Evolutionary conservation across 306 rosid species (phyloP).

Genomic region (Benincasa hispida): DNA sequence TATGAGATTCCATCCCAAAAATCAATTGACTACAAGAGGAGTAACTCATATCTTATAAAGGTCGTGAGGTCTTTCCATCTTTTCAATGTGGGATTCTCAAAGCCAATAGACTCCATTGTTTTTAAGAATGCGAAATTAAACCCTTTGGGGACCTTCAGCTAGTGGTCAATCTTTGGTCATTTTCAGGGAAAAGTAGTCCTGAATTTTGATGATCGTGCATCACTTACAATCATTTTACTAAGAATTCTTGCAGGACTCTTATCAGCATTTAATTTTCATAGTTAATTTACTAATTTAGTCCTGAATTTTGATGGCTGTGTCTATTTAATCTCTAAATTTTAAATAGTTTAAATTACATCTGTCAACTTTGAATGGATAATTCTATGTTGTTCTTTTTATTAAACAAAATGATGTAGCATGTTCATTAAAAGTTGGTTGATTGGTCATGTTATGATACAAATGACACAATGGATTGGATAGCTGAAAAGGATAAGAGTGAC

Average conservation of each 20-base stretch:
- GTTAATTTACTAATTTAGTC: background rate
- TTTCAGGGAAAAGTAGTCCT: background rate
- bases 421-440: background rate
- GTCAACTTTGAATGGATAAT: too few species aligned
- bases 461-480: background rate
- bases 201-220: background rate
- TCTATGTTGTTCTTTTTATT: too few species aligned
- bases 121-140: background rate
- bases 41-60: too few species aligned
- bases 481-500: background rate
- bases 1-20: too few species aligned
- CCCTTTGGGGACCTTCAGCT: background rate
- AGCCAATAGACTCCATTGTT: background rate
- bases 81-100: too few species aligned
- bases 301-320: background rate
- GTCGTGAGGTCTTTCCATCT: too few species aligned
- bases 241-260: background rate
- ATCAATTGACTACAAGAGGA: too few species aligned
- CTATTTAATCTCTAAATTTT: background rate
- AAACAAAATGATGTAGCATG: too few species aligned
- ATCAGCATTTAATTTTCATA: background rate
- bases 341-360: too few species aligned
- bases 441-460: background rate
- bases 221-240: background rate
- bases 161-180: background rate